phyloP scores from a whole-genome alignment of 768 basidiomycete genomes.

The Russula brevipes region DNA sequence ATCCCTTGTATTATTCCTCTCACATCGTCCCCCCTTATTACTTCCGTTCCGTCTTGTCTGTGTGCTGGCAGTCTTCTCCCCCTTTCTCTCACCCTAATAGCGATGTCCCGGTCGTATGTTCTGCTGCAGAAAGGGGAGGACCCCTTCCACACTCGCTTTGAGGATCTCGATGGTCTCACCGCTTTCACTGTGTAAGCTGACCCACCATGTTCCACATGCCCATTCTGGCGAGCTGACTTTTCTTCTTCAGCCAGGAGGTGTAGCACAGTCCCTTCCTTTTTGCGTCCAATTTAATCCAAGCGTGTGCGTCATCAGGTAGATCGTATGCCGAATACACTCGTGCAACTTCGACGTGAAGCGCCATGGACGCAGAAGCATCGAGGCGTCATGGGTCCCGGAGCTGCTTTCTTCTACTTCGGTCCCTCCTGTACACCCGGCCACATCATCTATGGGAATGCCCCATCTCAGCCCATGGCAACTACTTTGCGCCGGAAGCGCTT shows the following conservation, averaged over 20 bases:
- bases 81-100: conserved; percentile 18
- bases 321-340: conserved; percentile 53
- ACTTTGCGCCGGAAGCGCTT: conserved; percentile 52
- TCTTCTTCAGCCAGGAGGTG: conserved; percentile 21
- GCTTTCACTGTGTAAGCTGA: conserved; percentile 64
- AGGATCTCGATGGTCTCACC: conserved; percentile 56
- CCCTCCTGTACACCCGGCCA: conserved; percentile 57
- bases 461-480: conserved; percentile 51
- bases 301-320: conserved; percentile 40
- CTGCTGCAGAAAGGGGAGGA: conserved; percentile 64
- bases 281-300: not conserved
- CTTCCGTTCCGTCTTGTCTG: not conserved
- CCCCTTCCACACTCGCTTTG: conserved; percentile 53
- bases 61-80: not conserved
- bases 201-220: not conserved
- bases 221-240: not conserved
- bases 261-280: not conserved
- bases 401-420: conserved; percentile 71
- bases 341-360: conserved; percentile 59
- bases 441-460: conserved; percentile 63
- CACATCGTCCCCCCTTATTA: conserved; percentile 8
- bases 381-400: conserved; percentile 74
- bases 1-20: conserved; percentile 22
- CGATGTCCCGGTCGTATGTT: conserved; percentile 40
- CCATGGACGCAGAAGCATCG: conserved; percentile 65